Percentiles rank a stretch among this genome's conserved stretches.
Evolutionary conservation across 2,329 filamentous ascomycete genomes (phyloP).

Genomic region (Paecilomyces formosus): DNA sequence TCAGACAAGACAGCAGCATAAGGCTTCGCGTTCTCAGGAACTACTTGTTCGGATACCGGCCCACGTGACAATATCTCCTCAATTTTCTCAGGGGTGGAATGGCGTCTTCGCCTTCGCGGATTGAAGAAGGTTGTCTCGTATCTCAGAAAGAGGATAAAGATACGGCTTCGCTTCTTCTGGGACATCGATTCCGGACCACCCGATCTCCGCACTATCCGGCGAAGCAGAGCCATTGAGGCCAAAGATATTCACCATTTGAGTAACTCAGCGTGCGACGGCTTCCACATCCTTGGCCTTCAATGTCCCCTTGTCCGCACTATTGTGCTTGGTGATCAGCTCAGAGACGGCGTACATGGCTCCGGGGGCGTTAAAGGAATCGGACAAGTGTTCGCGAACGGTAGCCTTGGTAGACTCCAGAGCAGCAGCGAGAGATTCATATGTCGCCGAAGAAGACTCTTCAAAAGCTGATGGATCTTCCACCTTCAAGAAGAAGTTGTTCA

Average conservation of each 20-base stretch:
- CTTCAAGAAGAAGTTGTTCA: slow-evolving; percentile 64
- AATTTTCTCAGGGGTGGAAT: slow-evolving; percentile 30
- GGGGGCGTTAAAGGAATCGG: slow-evolving; percentile 83
- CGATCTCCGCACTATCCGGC: slow-evolving; percentile 40
- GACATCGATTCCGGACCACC: slow-evolving; percentile 60
- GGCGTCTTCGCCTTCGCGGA: slow-evolving; percentile 45
- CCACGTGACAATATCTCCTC: slow-evolving; percentile 31
- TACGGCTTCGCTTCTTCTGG: slow-evolving; percentile 52
- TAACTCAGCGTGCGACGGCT: slow-evolving; percentile 67
- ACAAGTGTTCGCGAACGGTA: slow-evolving; percentile 58
- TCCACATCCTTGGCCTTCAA: slow-evolving; percentile 43
- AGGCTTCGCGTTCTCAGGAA: slow-evolving; percentile 25
- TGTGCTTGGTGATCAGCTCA: slow-evolving; percentile 70
- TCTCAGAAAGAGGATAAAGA: slow-evolving; percentile 51
- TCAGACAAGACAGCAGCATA: slow-evolving; percentile 43
- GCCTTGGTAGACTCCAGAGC: slow-evolving; percentile 49
- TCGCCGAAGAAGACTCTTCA: slow-evolving; percentile 16
- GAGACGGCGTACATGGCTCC: slow-evolving; percentile 70
- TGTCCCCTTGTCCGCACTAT: slow-evolving; percentile 44
- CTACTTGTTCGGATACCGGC: slow-evolving; percentile 11
- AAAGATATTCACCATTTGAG: slow-evolving; percentile 74
- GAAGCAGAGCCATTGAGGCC: slow-evolving; percentile 52
- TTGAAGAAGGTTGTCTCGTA: slow-evolving; percentile 52
- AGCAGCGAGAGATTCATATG: slow-evolving; percentile 36
- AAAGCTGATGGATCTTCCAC: slow-evolving; percentile 39